Conservation (phyloP, 2,329 filamentous ascomycete species). For the Xylaria digitata region DNA sequence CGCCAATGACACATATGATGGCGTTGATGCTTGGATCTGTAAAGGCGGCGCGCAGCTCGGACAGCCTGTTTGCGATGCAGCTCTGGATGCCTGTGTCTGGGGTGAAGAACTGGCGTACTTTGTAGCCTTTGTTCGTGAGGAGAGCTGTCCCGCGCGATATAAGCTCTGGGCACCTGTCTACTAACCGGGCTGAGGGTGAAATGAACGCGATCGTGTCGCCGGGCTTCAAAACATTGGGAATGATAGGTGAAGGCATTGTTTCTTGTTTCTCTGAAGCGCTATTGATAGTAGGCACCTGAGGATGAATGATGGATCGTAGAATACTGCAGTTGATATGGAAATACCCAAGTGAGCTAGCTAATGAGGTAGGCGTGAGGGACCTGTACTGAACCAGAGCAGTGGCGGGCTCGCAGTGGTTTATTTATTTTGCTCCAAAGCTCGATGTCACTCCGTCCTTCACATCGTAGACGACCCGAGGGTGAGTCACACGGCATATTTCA, state of each 20-base stretch:
- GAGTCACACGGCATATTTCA: slow-evolving; percentile 7
- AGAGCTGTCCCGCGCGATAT: slow-evolving; percentile 49
- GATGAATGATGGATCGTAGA: background rate
- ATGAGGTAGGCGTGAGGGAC: background rate
- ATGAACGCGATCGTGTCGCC: slow-evolving; percentile 56
- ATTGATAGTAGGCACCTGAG: too few relatives aligned
- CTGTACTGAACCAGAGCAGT: background rate
- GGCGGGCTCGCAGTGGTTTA: background rate
- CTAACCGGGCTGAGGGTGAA: slow-evolving; percentile 55
- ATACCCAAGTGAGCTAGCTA: background rate
- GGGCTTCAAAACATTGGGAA: slow-evolving; percentile 47
- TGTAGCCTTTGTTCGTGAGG: slow-evolving; percentile 51
- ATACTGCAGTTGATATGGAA: background rate
- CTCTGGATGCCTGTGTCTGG: slow-evolving; percentile 50
- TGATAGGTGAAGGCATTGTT: slow-evolving; percentile 38
- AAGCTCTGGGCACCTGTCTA: slow-evolving; percentile 46
- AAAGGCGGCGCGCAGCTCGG: slow-evolving; percentile 55
- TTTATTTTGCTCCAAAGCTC: background rate
- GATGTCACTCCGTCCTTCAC: background rate
- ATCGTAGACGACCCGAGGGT: background rate
- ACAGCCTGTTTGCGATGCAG: slow-evolving; percentile 51
- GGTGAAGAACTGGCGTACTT: slow-evolving; percentile 51
- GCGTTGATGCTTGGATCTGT: slow-evolving; percentile 52
- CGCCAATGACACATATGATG: slow-evolving; percentile 56
- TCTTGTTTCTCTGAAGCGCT: background rate